Base-by-base conservation (phyloP, 768 basidiomycete genomes). In the Dendrothele bispora region DNA sequence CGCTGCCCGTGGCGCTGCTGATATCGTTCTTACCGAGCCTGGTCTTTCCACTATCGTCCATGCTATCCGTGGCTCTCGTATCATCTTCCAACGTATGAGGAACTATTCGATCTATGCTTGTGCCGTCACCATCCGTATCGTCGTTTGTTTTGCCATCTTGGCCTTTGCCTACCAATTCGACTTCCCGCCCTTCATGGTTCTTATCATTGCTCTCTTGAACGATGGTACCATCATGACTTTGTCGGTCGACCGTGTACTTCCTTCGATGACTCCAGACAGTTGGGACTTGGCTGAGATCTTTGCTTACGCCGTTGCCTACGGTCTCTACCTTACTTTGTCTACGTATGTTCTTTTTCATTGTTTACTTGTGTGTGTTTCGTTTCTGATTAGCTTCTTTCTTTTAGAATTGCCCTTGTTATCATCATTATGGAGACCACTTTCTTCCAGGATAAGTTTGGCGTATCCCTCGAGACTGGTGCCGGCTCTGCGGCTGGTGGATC, bases 191-290 rank as follows among this genome's bases (percentile, higher is more conserved):
- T 98, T 98, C 83, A 98, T 98, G 95, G 84, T 98, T 57, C 88
- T 98, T 67, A 91, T 98, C 68, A 94, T 98, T 56, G 95, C 95
- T 49, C 79, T 98, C 29, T 75, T 97, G 58, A 98, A 98, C 69
- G 95, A 98, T 64, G 95, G 95, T 64, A 98, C 95, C 53, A 98
- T 98, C 79, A 97, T 98, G 94, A 98, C 95, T 6, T 79, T 98
- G 49, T 91, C 89, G 5, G 87, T 95, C 35, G 95, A 98, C 68
- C 91, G 95, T 63, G 95, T 98, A 47, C 70, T 98, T 57, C 95
- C 95, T 18, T 94, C 91, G 29, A 84, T 75, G 70, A 87, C 88
- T 12, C 95, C 95, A 3, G 95, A 98, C 67, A 84, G 85, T 58
- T 98, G 95, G 95, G 93, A 98, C 65, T 69, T 98, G 60, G 79